phyloP scores from a whole-genome alignment of 768 basidiomycete species.

The Coprinopsis marcescibilis region DNA sequence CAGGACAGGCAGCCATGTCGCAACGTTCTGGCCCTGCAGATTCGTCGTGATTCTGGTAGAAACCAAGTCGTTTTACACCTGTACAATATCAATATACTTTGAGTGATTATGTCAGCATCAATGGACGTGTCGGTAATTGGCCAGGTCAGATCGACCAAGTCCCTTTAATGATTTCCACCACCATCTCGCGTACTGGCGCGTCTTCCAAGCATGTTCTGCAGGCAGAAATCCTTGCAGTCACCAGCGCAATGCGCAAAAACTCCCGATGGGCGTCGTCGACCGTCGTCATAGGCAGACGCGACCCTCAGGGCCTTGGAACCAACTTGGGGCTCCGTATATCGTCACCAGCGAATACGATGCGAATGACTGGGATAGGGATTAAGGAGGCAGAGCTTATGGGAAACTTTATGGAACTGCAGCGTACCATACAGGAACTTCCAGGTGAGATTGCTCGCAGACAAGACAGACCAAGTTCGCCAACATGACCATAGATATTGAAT shows the following conservation, averaged over 20 bases:
- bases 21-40: no score
- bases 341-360: slow-evolving; percentile 36
- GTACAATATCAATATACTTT: no score
- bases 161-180: slow-evolving; percentile 13
- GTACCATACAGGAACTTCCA: slow-evolving; percentile 61
- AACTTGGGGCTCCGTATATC: slow-evolving; percentile 70
- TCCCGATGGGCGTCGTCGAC: slow-evolving; percentile 87
- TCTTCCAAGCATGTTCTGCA: slow-evolving; percentile 76
- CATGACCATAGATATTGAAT: slow-evolving; percentile 45
- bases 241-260: slow-evolving; percentile 95
- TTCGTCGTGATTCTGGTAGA: neutral
- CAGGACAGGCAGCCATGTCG: slow-evolving; percentile 84
- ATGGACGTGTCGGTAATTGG: slow-evolving; percentile 17
- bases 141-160: neutral
- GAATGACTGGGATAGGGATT: slow-evolving; percentile 43
- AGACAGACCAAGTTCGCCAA: neutral
- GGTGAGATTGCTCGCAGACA: slow-evolving; percentile 34
- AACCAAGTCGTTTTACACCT: neutral
- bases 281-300: slow-evolving; percentile 54
- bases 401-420: slow-evolving; percentile 83
- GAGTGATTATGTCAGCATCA: no score
- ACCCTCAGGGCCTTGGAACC: slow-evolving; percentile 64
- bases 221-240: slow-evolving; percentile 88
- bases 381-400: slow-evolving; percentile 83
- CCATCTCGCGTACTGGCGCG: slow-evolving; percentile 28